Percentiles rank a stretch among this genome's conserved stretches.
Conservation (phyloP, 148 eudicot species). For the Rhododendron ferrugineum region DNA sequence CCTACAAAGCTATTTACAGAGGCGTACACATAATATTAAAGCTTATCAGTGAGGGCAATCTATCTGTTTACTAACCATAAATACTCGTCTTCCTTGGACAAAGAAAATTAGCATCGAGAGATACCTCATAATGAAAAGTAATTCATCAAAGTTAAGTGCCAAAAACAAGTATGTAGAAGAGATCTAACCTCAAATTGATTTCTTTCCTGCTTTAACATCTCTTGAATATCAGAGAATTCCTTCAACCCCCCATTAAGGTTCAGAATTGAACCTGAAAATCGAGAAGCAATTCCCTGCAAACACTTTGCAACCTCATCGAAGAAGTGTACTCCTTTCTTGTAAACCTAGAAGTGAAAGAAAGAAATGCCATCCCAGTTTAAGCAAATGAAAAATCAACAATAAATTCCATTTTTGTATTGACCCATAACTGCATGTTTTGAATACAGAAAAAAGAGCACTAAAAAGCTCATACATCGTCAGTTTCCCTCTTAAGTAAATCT, state of each 20-base stretch:
- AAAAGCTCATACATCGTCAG: conserved; percentile 40
- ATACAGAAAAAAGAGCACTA: conserved; percentile 1
- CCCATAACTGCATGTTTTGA: not conserved
- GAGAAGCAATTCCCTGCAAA: conserved; percentile 45
- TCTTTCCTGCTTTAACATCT: conserved; percentile 59
- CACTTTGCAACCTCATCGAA: conserved; percentile 53
- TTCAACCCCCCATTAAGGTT: conserved; percentile 42
- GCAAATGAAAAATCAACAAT: not conserved
- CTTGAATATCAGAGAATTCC: conserved; percentile 57
- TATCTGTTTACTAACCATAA: not conserved
- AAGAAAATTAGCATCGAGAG: not conserved
- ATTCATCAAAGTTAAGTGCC: not conserved
- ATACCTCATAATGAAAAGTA: not conserved
- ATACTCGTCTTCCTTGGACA: not conserved
- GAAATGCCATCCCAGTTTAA: conserved; percentile 1
- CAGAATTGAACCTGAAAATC: conserved; percentile 36
- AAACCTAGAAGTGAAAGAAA: conserved; percentile 34
- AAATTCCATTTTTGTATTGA: not conserved
- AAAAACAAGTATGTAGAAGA: not conserved
- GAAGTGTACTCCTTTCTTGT: conserved; percentile 44
- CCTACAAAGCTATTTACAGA: not conserved
- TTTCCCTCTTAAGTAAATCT: conserved; percentile 56
- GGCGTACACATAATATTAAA: not conserved
- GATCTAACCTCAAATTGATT: conserved; percentile 65
- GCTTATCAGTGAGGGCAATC: not conserved